Percentiles rank a stretch among this genome's conserved stretches.
Conservation (phyloP, 1,284 basidiomycete species). For the Ceratobasidium sp. region DNA sequence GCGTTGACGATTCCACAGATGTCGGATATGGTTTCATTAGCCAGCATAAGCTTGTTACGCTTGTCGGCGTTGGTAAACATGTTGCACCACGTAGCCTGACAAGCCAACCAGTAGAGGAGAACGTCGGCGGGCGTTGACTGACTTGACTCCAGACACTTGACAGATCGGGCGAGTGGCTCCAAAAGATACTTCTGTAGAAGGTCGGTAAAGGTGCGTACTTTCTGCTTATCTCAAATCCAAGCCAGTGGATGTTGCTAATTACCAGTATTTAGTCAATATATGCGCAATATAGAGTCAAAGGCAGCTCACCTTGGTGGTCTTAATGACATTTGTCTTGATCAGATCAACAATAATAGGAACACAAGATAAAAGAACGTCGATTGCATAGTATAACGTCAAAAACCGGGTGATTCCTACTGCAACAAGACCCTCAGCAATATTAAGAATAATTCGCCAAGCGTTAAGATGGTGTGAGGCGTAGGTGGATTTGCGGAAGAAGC, state of each 20-base stretch:
- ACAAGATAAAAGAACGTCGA: neutral
- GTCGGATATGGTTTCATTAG: neutral
- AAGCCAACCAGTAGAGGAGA: constrained; percentile 38
- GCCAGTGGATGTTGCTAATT: neutral
- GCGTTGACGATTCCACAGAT: constrained; percentile 28
- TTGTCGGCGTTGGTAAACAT: neutral
- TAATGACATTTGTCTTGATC: neutral
- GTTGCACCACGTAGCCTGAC: neutral
- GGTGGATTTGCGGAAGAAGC: constrained; percentile 50
- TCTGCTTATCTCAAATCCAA: constrained; percentile 1
- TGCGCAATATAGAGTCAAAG: neutral
- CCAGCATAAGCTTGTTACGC: neutral
- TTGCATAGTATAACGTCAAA: constrained; percentile 47
- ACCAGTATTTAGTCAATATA: neutral
- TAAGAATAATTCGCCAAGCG: constrained; percentile 25
- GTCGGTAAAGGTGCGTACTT: neutral
- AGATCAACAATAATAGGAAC: neutral
- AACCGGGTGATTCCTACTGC: constrained; percentile 53
- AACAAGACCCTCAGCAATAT: constrained; percentile 49
- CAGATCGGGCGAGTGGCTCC: constrained; percentile 37
- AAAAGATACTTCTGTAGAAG: constrained; percentile 3
- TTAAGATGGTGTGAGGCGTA: constrained; percentile 47
- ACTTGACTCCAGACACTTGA: constrained; percentile 38
- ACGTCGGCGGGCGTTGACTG: constrained; percentile 32
- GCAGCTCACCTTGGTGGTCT: neutral